Conservation (phyloP, 225 moss, liverwort and hornwort species). For the Asterella californica region DNA sequence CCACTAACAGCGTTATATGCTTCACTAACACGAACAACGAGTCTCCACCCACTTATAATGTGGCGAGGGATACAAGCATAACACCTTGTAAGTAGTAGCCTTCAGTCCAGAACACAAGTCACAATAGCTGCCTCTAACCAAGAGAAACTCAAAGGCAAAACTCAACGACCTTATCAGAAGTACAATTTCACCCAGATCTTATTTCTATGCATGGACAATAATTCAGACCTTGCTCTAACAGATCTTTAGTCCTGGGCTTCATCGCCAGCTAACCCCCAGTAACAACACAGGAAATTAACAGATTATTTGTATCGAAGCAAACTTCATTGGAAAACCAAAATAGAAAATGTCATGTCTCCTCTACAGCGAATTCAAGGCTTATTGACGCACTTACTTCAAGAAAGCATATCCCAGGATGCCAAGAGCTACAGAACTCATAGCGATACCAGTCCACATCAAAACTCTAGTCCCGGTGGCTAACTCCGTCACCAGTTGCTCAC, state of each 20-base stretch:
- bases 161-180: too few species aligned
- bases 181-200: too few species aligned
- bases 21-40: neutral
- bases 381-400: conserved; percentile 44
- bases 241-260: too few species aligned
- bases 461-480: conserved; percentile 52
- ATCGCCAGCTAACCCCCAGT: neutral
- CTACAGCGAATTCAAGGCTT: neutral
- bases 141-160: too few species aligned
- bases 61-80: neutral
- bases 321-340: neutral
- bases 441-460: conserved; percentile 67
- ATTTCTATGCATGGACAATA: too few species aligned
- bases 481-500: conserved; percentile 56
- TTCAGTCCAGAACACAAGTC: neutral
- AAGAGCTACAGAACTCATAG: conserved; percentile 46
- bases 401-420: conserved; percentile 60
- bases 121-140: neutral
- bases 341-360: neutral
- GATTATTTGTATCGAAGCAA: neutral
- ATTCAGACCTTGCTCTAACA: too few species aligned
- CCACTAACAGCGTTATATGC: neutral
- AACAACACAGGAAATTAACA: neutral
- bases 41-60: too few species aligned
- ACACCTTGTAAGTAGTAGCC: neutral